Evolutionary conservation across 2,329 filamentous ascomycete genomes (phyloP).

Genomic region (Rhytidhysteron rufulum): DNA sequence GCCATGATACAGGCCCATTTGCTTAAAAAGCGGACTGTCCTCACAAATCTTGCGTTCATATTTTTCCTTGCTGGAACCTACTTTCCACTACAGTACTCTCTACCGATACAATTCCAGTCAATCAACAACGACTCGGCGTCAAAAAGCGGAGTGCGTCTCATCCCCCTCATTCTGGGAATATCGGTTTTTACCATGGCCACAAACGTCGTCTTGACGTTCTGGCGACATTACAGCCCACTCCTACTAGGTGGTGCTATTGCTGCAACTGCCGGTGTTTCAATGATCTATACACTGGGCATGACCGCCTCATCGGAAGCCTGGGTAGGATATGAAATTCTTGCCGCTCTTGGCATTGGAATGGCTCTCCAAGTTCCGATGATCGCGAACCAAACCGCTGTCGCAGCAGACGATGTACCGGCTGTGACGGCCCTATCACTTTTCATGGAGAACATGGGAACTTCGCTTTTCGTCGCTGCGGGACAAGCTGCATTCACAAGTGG

Average conservation of each 20-base stretch:
- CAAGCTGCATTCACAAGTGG: constrained; percentile 42
- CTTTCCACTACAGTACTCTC: constrained; percentile 24
- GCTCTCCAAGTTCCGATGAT: constrained; percentile 41
- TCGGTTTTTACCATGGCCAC: constrained; percentile 24
- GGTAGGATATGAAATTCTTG: constrained; percentile 48
- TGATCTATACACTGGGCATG: constrained; percentile 34
- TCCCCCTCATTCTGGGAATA: constrained; percentile 24
- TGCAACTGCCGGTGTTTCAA: constrained; percentile 14
- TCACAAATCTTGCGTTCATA: background rate
- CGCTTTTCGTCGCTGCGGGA: constrained; percentile 40
- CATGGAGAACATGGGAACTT: constrained; percentile 41
- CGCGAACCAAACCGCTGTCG: constrained; percentile 35
- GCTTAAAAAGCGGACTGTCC: background rate
- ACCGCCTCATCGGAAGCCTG: constrained; percentile 36
- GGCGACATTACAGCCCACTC: constrained; percentile 42
- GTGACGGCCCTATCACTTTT: constrained; percentile 41
- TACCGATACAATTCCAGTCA: constrained; percentile 27
- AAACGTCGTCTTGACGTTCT: constrained; percentile 21
- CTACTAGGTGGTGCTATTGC: constrained; percentile 29
- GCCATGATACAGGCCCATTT: constrained; percentile 2
- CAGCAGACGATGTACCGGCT: constrained; percentile 34
- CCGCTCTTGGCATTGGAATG: constrained; percentile 43
- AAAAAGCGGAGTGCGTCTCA: constrained; percentile 22
- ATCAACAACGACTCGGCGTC: constrained; percentile 21
- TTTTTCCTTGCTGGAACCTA: constrained; percentile 14